Evolutionary conservation across 2,329 filamentous ascomycete genomes (phyloP), one percentile per base, ranked within the genome.

Genomic region (Myriosclerotinia curreyana): DNA sequence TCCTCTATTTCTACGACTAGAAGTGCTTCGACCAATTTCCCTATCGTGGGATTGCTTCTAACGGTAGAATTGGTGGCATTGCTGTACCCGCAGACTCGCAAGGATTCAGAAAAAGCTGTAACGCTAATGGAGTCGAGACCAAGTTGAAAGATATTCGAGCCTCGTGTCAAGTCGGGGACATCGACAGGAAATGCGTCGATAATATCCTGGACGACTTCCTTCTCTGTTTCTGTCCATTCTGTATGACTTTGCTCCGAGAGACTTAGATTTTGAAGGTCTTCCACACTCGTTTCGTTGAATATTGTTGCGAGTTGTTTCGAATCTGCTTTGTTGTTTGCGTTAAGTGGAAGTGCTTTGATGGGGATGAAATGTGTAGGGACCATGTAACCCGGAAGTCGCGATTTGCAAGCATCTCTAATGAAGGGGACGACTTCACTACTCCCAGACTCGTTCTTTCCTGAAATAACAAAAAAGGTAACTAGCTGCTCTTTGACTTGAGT

Each of bases 271-370:
- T 91, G 85, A 25, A 96, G 77, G 11, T 87, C 79, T 42, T 86
- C 83, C 0, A 72, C 53, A 44, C 83, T 81, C 3, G 94, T 73
- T 0, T 78, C 77, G 12, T 82, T 76, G 71, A 94, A 96, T 1
- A 96, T 76, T 0, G 77, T 75, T 64, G 83, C 87, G 3, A 97
- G 77, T 44, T 81, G 79, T 71, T 89, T 94, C 8, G 82, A 81
- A 71, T 97, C 92, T 0, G 89, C 88, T 74, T 97, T 97, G 76
- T 96, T 96, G 75, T 96, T 97, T 8, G 90, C 79, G 1, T 91
- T 96, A 0, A 97, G 79, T 0, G 93, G 93, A 62, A 97, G 86
- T 9, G 79, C 81, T 0, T 86, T 82, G 9, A 96, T 77, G 4
- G 83, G 83, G 31, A 96, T 79, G 65, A 96, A 86, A 71, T 95